Conservation (phyloP, 768 basidiomycete genomes). For the Roridomyces roridus region DNA sequence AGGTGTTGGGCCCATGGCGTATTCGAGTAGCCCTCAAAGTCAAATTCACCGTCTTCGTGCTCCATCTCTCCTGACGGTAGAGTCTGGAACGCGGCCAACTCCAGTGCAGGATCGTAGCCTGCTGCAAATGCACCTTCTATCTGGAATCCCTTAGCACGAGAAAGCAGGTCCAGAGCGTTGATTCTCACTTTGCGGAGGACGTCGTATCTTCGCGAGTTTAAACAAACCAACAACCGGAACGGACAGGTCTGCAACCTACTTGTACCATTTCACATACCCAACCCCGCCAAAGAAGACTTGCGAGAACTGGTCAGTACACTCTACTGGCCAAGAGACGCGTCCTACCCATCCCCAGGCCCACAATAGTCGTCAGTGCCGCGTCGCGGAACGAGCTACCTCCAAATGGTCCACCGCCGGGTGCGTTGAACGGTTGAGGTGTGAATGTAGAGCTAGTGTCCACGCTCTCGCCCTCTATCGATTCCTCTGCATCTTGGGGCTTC, state of each 20-base stretch:
- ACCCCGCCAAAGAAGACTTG: slow-evolving; percentile 75
- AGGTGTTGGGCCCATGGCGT: slow-evolving; percentile 65
- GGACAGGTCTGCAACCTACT: too few species aligned
- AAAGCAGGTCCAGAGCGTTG: neutral
- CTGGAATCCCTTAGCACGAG: slow-evolving; percentile 39
- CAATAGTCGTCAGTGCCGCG: slow-evolving; percentile 61
- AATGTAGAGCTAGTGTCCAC: slow-evolving; percentile 22
- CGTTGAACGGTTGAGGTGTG: slow-evolving; percentile 17
- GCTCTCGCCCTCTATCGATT: neutral
- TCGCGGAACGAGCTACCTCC: slow-evolving; percentile 37
- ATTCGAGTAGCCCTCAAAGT: slow-evolving; percentile 37
- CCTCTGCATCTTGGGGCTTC: neutral
- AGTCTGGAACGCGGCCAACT: slow-evolving; percentile 61
- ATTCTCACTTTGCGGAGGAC: slow-evolving; percentile 79
- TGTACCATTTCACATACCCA: slow-evolving; percentile 81
- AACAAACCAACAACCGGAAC: too few species aligned
- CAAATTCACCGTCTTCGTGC: slow-evolving; percentile 37
- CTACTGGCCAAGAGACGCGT: slow-evolving; percentile 6
- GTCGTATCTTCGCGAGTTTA: too few species aligned
- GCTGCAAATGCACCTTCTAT: slow-evolving; percentile 80
- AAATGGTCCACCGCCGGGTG: slow-evolving; percentile 19
- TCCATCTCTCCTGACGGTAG: slow-evolving; percentile 36
- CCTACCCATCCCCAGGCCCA: slow-evolving; percentile 68
- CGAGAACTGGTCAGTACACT: slow-evolving; percentile 9
- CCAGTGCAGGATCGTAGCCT: slow-evolving; percentile 86